phyloP scores from a whole-genome alignment of 2,329 filamentous ascomycete species.

The Geosmithia flava region DNA sequence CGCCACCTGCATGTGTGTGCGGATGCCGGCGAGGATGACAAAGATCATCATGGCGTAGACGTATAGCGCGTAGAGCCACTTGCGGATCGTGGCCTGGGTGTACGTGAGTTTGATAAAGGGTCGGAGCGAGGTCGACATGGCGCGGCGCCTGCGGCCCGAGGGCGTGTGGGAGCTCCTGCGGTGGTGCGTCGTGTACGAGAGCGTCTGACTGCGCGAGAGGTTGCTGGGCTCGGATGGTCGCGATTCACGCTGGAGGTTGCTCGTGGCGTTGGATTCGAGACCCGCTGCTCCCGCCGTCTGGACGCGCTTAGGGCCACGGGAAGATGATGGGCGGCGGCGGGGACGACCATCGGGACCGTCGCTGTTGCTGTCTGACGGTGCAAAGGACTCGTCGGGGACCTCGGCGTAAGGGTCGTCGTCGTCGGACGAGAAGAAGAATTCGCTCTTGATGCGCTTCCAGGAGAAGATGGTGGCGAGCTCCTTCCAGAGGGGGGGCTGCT shows the following conservation, averaged over 20 bases:
- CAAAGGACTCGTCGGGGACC: conserved; percentile 13
- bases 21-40: conserved; percentile 59
- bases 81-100: conserved; percentile 61
- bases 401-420: conserved; percentile 10
- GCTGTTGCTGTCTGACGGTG: conserved; percentile 18
- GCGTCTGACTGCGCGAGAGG: conserved; percentile 32
- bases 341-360: neutral
- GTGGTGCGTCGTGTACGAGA: conserved; percentile 12
- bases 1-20: conserved; percentile 51
- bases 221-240: conserved; percentile 1
- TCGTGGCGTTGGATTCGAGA: neutral
- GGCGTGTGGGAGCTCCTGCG: conserved; percentile 35
- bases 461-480: conserved; percentile 27
- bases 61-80: conserved; percentile 74
- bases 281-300: conserved; percentile 14
- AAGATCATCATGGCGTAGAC: conserved; percentile 57
- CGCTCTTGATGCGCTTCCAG: conserved; percentile 32
- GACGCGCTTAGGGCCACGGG: conserved; percentile 11
- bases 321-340: too few species aligned
- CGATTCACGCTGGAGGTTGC: neutral
- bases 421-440: conserved; percentile 10
- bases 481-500: conserved; percentile 18
- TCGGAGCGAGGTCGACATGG: conserved; percentile 50
- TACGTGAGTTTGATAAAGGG: conserved; percentile 74
- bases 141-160: conserved; percentile 53